Conservation (phyloP, 192 early-diverging fungal genomes). For the Coemansia aciculifera region DNA sequence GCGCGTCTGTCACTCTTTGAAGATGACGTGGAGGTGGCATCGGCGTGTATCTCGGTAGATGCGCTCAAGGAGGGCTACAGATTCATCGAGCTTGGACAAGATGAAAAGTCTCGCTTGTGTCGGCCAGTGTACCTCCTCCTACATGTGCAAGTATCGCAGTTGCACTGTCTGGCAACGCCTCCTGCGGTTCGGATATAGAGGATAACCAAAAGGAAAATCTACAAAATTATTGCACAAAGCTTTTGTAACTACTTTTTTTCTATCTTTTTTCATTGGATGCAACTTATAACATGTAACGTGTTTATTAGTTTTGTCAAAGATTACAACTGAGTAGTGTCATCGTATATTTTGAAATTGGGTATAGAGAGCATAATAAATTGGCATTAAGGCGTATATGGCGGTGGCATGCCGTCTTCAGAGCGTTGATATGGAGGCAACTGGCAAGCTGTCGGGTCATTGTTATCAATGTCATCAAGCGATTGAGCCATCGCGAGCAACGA, state of each 20-base stretch:
- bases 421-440: slow-evolving; percentile 35
- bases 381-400: slow-evolving; percentile 21
- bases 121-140: slow-evolving; percentile 34
- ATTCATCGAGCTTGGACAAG: slow-evolving; percentile 45
- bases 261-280: neutral
- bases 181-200: neutral
- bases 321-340: neutral
- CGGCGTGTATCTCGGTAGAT: slow-evolving; percentile 31
- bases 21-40: slow-evolving; percentile 45
- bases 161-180: slow-evolving; percentile 37
- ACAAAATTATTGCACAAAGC: neutral
- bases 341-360: neutral
- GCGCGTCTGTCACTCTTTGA: slow-evolving; percentile 37
- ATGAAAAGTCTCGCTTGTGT: slow-evolving; percentile 27
- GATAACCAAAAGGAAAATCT: neutral
- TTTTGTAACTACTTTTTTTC: neutral
- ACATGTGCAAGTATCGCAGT: slow-evolving; percentile 44
- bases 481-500: slow-evolving; percentile 2
- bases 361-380: neutral
- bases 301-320: too few species aligned
- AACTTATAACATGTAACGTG: neutral
- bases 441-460: slow-evolving; percentile 1
- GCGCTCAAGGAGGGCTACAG: slow-evolving; percentile 50
- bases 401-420: slow-evolving; percentile 22
- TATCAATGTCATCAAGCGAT: neutral